phyloP scores from a whole-genome alignment of 305 asterid genomes.

The Solanum chacoense region DNA sequence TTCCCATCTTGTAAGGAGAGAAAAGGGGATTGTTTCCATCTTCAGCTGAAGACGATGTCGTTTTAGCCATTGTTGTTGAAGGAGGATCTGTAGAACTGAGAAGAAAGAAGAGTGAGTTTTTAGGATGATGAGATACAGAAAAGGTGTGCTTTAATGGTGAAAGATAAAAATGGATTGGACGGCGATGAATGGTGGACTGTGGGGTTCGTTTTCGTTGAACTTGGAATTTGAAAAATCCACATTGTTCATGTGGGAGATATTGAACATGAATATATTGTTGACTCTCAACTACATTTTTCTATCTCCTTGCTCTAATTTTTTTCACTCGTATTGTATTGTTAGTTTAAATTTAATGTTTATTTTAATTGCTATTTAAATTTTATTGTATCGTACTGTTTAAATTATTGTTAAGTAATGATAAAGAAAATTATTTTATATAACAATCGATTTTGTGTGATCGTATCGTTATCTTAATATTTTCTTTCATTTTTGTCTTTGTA shows the following conservation, averaged over 20 bases:
- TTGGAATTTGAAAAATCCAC: not conserved
- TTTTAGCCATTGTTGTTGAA: not conserved
- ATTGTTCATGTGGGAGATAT: not conserved
- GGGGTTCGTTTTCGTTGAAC: not conserved
- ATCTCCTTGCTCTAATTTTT: too few species aligned
- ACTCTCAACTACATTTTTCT: not conserved
- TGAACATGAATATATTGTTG: not conserved
- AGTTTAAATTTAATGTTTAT: too few species aligned
- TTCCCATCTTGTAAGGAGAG: slow-evolving; percentile 79
- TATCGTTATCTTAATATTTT: too few species aligned
- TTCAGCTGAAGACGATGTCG: not conserved
- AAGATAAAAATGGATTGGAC: not conserved
- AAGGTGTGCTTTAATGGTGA: not conserved
- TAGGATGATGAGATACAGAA: too few species aligned
- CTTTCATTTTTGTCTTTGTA: too few species aligned
- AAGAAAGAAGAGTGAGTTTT: not conserved
- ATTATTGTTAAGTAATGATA: too few species aligned
- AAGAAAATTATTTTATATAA: too few species aligned
- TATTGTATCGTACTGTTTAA: too few species aligned
- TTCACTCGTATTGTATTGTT: too few species aligned
- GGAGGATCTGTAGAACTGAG: not conserved
- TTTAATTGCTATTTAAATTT: too few species aligned
- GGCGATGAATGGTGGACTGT: not conserved
- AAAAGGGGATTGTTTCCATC: slow-evolving; percentile 26
- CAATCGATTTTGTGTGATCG: too few species aligned